Percentiles rank a stretch among this genome's conserved stretches.
These are phyloP conservation scores for Penicillium cosmopolitanum DNA, from an alignment of 495 filamentous ascomycete genomes.

Conservation along the genomic window DNA sequence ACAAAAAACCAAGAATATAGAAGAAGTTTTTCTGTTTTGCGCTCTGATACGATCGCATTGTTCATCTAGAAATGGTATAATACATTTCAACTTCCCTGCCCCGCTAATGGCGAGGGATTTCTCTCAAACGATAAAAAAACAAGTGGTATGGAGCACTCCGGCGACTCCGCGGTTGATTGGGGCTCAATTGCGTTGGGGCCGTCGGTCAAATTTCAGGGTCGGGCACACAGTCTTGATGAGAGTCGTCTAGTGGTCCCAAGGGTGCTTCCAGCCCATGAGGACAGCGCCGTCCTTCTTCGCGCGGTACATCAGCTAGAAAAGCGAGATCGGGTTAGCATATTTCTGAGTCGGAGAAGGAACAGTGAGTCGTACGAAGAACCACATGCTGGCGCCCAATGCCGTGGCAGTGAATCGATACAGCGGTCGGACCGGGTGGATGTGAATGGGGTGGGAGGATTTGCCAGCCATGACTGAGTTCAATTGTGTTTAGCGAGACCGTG, in stretches of 20 bases:
- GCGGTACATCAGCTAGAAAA: slow-evolving; percentile 83
- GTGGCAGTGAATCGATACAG: slow-evolving; percentile 86
- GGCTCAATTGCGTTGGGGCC: background rate
- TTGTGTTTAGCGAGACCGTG: background rate
- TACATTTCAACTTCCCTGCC: slow-evolving; percentile 27
- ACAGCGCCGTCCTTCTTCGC: slow-evolving; percentile 91
- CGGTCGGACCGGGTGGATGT: slow-evolving; percentile 70
- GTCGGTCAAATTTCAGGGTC: slow-evolving; percentile 6
- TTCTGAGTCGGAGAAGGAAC: slow-evolving; percentile 4
- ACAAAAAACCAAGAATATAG: slow-evolving; percentile 18
- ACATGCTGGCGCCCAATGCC: slow-evolving; percentile 92
- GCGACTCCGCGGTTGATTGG: background rate
- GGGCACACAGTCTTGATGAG: no score
- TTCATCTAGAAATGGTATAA: slow-evolving; percentile 27
- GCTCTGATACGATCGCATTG: slow-evolving; percentile 12
- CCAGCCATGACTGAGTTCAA: slow-evolving; percentile 54
- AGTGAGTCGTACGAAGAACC: slow-evolving; percentile 83
- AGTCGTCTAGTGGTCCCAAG: slow-evolving; percentile 85
- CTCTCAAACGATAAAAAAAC: slow-evolving; percentile 9
- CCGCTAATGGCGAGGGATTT: slow-evolving; percentile 35
- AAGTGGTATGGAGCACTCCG: slow-evolving; percentile 10
- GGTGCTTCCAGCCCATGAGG: slow-evolving; percentile 92
- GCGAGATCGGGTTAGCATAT: slow-evolving; percentile 21
- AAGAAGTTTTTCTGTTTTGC: slow-evolving; percentile 9
- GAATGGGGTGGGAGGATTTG: slow-evolving; percentile 64